Evolutionary conservation across 768 basidiomycete genomes (phyloP).

Genomic region (Porphyrellus cyaneotinctus): DNA sequence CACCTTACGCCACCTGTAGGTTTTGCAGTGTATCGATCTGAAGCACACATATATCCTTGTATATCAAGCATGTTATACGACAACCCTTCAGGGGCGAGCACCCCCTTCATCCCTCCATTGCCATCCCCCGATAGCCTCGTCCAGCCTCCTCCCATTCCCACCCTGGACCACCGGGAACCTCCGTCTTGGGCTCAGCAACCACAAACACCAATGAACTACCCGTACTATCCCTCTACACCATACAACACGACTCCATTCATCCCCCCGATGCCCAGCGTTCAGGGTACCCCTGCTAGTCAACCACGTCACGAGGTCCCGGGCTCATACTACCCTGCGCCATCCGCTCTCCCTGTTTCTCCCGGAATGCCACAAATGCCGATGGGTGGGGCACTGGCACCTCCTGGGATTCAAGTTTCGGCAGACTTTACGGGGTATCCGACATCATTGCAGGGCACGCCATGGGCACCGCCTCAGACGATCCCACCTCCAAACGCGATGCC

Average conservation of each 20-base stretch:
- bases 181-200: slow-evolving; percentile 35
- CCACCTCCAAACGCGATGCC: slow-evolving; percentile 23
- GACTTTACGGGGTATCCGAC: slow-evolving; percentile 34
- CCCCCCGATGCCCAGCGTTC: slow-evolving; percentile 30
- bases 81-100: slow-evolving; percentile 30
- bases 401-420: slow-evolving; percentile 19
- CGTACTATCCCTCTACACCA: slow-evolving; percentile 38
- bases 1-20: slow-evolving; percentile 9
- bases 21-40: slow-evolving; percentile 23
- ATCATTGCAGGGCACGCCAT: slow-evolving; percentile 23
- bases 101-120: slow-evolving; percentile 38
- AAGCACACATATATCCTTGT: slow-evolving; percentile 21
- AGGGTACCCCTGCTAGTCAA: slow-evolving; percentile 23
- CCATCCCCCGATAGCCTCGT: slow-evolving; percentile 32
- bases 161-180: slow-evolving; percentile 24
- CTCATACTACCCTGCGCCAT: slow-evolving; percentile 31
- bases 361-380: slow-evolving; percentile 8
- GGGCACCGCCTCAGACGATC: slow-evolving; percentile 19
- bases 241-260: slow-evolving; percentile 38
- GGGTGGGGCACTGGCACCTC: slow-evolving; percentile 2
- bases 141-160: slow-evolving; percentile 36
- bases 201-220: slow-evolving; percentile 35
- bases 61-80: slow-evolving; percentile 27
- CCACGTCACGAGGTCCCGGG: slow-evolving; percentile 26
- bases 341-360: slow-evolving; percentile 25